A percentile compares a stretch with the other conserved stretches of the same genome.
phyloP scores from a whole-genome alignment of 2,329 filamentous ascomycete genomes.

The Fusarium sp. region DNA sequence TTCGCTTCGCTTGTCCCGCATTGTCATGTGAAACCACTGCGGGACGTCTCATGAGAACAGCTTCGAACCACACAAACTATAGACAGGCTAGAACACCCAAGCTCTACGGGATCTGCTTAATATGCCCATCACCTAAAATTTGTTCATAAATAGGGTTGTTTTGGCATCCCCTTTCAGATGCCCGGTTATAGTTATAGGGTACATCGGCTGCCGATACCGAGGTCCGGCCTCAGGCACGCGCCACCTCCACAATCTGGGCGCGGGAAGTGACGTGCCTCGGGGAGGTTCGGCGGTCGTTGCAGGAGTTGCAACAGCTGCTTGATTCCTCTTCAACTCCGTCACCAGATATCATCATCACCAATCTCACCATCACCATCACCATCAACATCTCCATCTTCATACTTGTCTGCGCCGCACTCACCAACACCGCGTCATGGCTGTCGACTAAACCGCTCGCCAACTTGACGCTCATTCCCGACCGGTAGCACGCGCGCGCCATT shows the following conservation, averaged over 20 bases:
- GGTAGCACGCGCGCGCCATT: constrained; percentile 28
- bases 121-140: no score
- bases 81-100: no score
- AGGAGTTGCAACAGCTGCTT: constrained; percentile 13
- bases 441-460: constrained; percentile 17
- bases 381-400: no score
- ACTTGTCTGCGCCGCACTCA: background rate
- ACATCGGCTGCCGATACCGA: constrained; percentile 23
- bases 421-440: constrained; percentile 33
- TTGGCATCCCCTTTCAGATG: background rate
- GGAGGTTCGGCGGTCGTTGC: constrained; percentile 7
- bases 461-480: constrained; percentile 8
- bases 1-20: no score
- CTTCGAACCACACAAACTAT: no score
- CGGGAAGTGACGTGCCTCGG: constrained; percentile 42
- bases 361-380: constrained; percentile 15
- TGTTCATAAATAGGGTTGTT: background rate
- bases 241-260: constrained; percentile 34
- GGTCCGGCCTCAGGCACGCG: constrained; percentile 39
- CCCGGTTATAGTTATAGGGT: constrained; percentile 28
- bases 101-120: no score
- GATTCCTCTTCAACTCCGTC: constrained; percentile 15
- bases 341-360: constrained; percentile 22
- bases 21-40: no score
- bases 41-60: no score